A percentile compares a stretch with the other conserved stretches of the same genome.
Conservation (phyloP, 2,329 filamentous ascomycete species). For the Cordyceps tenuipes region DNA sequence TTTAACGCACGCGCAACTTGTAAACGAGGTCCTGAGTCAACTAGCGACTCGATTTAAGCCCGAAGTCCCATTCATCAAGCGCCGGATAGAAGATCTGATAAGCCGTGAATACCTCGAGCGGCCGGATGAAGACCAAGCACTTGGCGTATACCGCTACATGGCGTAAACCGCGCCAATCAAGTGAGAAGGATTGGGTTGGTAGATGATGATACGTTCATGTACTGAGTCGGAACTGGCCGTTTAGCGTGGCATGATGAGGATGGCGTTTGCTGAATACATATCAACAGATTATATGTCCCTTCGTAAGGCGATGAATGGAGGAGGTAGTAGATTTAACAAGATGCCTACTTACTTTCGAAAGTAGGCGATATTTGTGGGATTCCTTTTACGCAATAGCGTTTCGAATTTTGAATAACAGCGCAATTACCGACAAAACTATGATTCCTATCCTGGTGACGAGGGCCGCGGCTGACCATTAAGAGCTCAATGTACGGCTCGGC, state of each 20-base stretch:
- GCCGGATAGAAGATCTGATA: slow-evolving; percentile 70
- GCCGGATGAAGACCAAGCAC: slow-evolving; percentile 53
- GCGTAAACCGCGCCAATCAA: slow-evolving; percentile 38
- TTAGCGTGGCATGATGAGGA: neutral
- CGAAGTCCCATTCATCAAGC: slow-evolving; percentile 70
- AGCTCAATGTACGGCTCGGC: neutral
- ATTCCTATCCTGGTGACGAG: neutral
- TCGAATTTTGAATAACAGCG: neutral
- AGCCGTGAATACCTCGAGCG: slow-evolving; percentile 71
- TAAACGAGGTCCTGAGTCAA: slow-evolving; percentile 64
- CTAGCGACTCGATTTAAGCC: slow-evolving; percentile 64
- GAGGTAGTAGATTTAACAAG: no score
- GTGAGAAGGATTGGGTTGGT: neutral
- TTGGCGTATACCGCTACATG: slow-evolving; percentile 62
- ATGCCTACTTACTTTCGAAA: no score
- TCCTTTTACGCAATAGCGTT: no score
- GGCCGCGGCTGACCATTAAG: neutral
- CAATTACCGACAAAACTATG: neutral
- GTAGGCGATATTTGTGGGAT: no score
- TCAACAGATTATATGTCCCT: neutral
- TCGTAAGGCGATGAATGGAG: no score
- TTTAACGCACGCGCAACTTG: slow-evolving; percentile 58
- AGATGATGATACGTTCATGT: neutral
- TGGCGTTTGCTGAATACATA: neutral
- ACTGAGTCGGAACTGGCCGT: slow-evolving; percentile 4